Evolutionary conservation across 2,329 filamentous ascomycete genomes (phyloP).

Genomic region (Diaporthe sp.): DNA sequence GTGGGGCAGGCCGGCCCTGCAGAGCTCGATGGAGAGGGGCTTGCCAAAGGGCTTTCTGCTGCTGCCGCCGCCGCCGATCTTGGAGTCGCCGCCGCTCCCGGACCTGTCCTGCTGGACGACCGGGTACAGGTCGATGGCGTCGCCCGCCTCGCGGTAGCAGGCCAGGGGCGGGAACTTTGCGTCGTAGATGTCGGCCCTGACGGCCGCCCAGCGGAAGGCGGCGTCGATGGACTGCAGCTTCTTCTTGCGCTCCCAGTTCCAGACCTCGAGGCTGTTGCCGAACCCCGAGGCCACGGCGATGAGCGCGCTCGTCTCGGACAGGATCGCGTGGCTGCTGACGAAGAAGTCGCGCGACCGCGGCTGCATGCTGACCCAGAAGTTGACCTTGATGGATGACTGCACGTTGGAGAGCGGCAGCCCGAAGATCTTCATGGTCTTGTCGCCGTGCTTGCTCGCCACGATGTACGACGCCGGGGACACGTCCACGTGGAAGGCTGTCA

Average conservation of each 20-base stretch:
- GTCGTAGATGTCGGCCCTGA: constrained; percentile 52
- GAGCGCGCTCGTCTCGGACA: constrained; percentile 54
- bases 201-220: constrained; percentile 55
- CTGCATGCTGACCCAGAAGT: constrained; percentile 55
- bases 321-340: constrained; percentile 57
- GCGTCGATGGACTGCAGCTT: constrained; percentile 54
- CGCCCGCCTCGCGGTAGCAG: constrained; percentile 50
- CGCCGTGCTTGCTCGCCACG: constrained; percentile 52
- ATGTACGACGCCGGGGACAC: constrained; percentile 51
- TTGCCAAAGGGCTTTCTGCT: constrained; percentile 52
- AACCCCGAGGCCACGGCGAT: constrained; percentile 55
- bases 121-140: constrained; percentile 51
- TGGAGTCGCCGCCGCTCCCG: neutral
- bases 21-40: constrained; percentile 52
- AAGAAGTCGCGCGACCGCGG: constrained; percentile 56
- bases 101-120: constrained; percentile 43
- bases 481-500: constrained; percentile 52
- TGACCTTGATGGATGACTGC: constrained; percentile 52
- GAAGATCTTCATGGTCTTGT: constrained; percentile 48
- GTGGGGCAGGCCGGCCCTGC: constrained; percentile 52
- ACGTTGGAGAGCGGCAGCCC: constrained; percentile 46
- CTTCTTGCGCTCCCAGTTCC: constrained; percentile 56
- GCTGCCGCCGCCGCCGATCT: neutral
- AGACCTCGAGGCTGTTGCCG: constrained; percentile 55
- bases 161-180: constrained; percentile 51